A percentile compares a stretch with the other conserved stretches of the same genome.
phyloP scores from a whole-genome alignment of 805 yeast genomes.

The Pichia eremophila region DNA sequence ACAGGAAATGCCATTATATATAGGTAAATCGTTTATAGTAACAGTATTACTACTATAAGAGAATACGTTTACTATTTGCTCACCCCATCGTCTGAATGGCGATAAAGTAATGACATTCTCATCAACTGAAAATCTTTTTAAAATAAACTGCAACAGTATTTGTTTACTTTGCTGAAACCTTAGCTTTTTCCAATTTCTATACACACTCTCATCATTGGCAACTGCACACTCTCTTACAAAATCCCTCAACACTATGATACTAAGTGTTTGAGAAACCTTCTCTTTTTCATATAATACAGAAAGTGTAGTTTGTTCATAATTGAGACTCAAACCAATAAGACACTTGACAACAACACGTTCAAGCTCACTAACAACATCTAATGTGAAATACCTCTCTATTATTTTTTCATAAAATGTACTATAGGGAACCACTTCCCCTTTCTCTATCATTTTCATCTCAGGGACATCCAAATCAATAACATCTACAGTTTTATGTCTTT shows the following conservation, averaged over 20 bases:
- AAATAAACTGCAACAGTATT: slow-evolving; percentile 13
- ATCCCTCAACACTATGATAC: not conserved
- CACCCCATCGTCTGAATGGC: not conserved
- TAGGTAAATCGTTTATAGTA: not conserved
- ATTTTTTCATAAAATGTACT: not conserved
- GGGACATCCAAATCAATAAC: not conserved
- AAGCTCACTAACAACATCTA: not conserved
- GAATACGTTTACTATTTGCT: not conserved
- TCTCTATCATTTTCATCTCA: not conserved
- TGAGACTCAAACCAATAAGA: not conserved
- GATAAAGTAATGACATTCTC: not conserved
- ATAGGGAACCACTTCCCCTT: not conserved
- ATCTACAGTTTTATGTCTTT: not conserved
- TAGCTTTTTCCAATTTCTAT: not conserved
- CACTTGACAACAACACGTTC: not conserved
- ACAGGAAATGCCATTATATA: not conserved
- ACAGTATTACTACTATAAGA: not conserved
- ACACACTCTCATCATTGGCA: not conserved
- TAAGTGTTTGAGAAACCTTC: not conserved
- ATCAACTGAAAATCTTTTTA: not conserved
- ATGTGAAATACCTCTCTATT: not conserved
- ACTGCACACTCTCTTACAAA: not conserved
- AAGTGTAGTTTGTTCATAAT: no score
- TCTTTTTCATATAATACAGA: not conserved
- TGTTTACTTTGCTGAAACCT: not conserved